A percentile compares a stretch with the other conserved stretches of the same genome.
Evolutionary conservation across 495 filamentous ascomycete genomes (phyloP).

Genomic region (Penicillium angulare): DNA sequence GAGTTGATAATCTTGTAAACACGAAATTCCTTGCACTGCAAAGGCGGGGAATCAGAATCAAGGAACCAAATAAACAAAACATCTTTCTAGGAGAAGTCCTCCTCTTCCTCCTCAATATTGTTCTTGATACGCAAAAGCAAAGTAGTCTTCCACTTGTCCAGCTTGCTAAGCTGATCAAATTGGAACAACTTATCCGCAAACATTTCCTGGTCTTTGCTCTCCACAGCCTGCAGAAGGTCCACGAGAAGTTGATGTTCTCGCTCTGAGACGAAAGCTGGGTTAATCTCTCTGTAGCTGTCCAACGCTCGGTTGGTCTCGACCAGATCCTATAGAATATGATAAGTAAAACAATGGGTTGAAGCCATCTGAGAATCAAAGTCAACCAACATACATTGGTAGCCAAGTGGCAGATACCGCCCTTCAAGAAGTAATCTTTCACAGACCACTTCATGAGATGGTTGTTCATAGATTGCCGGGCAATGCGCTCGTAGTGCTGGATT

Average conservation of each 20-base stretch:
- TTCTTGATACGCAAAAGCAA: constrained; percentile 80
- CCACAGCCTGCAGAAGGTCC: constrained; percentile 69
- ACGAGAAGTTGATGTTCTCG: constrained; percentile 76
- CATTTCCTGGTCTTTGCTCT: constrained; percentile 69
- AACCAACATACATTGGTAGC: constrained; percentile 60
- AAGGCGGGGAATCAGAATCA: constrained; percentile 25
- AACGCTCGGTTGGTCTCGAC: constrained; percentile 74
- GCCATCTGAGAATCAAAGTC: too few species aligned
- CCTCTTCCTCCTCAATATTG: constrained; percentile 70
- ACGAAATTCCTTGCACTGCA: constrained; percentile 18
- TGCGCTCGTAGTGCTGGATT: constrained; percentile 76
- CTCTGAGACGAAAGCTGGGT: constrained; percentile 69
- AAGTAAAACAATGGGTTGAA: too few species aligned
- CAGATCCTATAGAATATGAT: constrained; percentile 50
- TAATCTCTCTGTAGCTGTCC: constrained; percentile 77
- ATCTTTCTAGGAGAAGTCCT: constrained; percentile 64
- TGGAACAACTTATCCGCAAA: constrained; percentile 85
- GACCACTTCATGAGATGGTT: constrained; percentile 88
- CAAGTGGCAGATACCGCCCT: constrained; percentile 81
- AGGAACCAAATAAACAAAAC: constrained; percentile 16
- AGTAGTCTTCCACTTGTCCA: constrained; percentile 95
- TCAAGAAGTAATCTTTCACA: constrained; percentile 90
- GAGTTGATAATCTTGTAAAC: not conserved
- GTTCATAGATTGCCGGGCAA: constrained; percentile 66
- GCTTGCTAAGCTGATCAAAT: constrained; percentile 83